Evolutionary conservation across 23 red algal species (phyloP).

Genomic region (Gracilaria vermiculophylla): DNA sequence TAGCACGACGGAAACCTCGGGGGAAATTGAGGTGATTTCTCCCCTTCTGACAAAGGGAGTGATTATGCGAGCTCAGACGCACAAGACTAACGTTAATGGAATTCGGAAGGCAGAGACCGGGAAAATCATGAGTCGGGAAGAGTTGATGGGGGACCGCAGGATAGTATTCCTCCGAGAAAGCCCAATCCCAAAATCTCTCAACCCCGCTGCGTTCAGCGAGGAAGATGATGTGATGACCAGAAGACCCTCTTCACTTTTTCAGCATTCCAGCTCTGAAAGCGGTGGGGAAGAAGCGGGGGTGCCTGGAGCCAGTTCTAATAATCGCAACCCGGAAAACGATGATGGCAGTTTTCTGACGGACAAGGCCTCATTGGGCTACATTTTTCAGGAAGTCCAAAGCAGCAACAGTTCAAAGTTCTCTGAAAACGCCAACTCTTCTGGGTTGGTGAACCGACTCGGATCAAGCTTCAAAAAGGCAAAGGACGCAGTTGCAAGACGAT

Average conservation of each 20-base stretch:
- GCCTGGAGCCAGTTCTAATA: background rate
- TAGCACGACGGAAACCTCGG: background rate
- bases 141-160: background rate
- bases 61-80: slow-evolving; percentile 37
- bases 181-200: slow-evolving; percentile 48
- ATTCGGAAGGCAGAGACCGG: slow-evolving; percentile 51
- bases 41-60: slow-evolving; percentile 31
- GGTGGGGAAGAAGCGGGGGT: no score
- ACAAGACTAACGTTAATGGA: slow-evolving; percentile 29
- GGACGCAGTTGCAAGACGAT: background rate
- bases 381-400: slow-evolving; percentile 23
- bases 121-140: slow-evolving; percentile 52
- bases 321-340: background rate
- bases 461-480: slow-evolving; percentile 28
- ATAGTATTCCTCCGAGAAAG: slow-evolving; percentile 10
- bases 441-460: slow-evolving; percentile 17
- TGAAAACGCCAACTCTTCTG: slow-evolving; percentile 24
- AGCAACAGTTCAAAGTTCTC: slow-evolving; percentile 36
- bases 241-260: slow-evolving; percentile 1
- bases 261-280: slow-evolving; percentile 5
- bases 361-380: background rate
- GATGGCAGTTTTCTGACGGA: background rate
- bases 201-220: slow-evolving; percentile 20
- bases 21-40: background rate
- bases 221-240: slow-evolving; percentile 34